A percentile compares a stretch with the other conserved stretches of the same genome.
phyloP scores from a whole-genome alignment of 345 rosid genomes.

The Erodium maritimum region DNA sequence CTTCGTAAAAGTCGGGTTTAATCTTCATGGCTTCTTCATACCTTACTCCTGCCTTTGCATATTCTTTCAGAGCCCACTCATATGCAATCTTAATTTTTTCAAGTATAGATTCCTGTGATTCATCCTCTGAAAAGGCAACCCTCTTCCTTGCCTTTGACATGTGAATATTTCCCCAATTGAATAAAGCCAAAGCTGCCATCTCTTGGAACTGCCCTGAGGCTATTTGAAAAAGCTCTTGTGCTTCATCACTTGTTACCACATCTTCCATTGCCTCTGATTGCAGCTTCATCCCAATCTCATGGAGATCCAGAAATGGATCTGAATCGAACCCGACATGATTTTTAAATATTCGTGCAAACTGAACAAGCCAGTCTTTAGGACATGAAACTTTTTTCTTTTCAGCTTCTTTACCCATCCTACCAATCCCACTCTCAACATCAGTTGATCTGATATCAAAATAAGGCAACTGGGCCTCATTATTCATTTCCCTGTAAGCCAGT shows the following conservation, averaged over 20 bases:
- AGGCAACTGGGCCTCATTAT: constrained; percentile 19
- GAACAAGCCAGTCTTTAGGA: constrained; percentile 75
- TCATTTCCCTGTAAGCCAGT: constrained; percentile 61
- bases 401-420: constrained; percentile 13
- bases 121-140: constrained; percentile 53
- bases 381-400: constrained; percentile 28
- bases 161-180: constrained; percentile 97
- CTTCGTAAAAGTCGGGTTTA: constrained; percentile 89
- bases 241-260: constrained; percentile 68
- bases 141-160: constrained; percentile 79
- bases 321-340: constrained; percentile 96
- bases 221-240: constrained; percentile 72
- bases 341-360: constrained; percentile 83
- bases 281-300: constrained; percentile 85
- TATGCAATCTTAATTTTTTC: constrained; percentile 43
- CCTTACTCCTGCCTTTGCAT: constrained; percentile 55
- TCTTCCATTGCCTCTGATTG: constrained; percentile 95
- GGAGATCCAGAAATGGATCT: constrained; percentile 86
- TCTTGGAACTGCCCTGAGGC: constrained; percentile 92
- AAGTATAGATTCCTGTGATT: constrained; percentile 46
- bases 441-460: constrained; percentile 19
- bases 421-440: constrained; percentile 33
- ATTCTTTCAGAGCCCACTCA: constrained; percentile 70
- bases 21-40: constrained; percentile 69
- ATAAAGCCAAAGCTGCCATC: constrained; percentile 88